Evolutionary conservation across 495 filamentous ascomycete genomes (phyloP), one percentile per base, ranked within the genome.

Genomic region (Penicillium canariense): DNA sequence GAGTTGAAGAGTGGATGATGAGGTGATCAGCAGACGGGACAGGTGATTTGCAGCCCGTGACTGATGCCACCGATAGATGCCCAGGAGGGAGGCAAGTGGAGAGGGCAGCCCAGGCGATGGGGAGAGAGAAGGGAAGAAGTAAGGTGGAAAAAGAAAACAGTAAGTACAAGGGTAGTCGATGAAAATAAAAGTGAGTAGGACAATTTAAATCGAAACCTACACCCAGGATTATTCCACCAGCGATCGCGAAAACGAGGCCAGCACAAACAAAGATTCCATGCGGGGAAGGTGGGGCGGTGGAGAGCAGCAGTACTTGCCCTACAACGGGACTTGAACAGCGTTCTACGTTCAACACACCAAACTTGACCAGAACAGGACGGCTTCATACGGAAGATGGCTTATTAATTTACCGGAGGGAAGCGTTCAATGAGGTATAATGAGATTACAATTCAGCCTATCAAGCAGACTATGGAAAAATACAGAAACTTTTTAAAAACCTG

Each of bases 1-100:
- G 35, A 36, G 25, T 31, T 20, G 49, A 48, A 50, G 31, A 50
- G 49, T 32, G 43, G 56, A 56, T 60, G 58, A 66, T 62, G 60
- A 63, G 61, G 54, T 60, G 61, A 60, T 62, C 64, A 62, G 61
- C 63, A 52, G 65, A 64, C 55, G 30, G 52, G 52, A 52, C 59
- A 63, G 62, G 62, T 66, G 65, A 66, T 63, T 51, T 52, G 52
- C 54, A 42, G 56, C 56, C 52, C 56, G 63, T 65, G 63, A 63
- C 50, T 25, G 36, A 38, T 50, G 38, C 40, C 52, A 55, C 52
- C 51, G 55, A 59, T 22, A 35, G 32, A 43, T 42, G 43, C 10
- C 1, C 15, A 15, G 14, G 5, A 40, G 35, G 25, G 49, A 31
- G 36, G 39, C 31, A 34, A 34, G 14, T 34, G 14, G 31, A 1